phyloP scores from a whole-genome alignment of 148 eudicot genomes.

The Dysphania ambrosioides region DNA sequence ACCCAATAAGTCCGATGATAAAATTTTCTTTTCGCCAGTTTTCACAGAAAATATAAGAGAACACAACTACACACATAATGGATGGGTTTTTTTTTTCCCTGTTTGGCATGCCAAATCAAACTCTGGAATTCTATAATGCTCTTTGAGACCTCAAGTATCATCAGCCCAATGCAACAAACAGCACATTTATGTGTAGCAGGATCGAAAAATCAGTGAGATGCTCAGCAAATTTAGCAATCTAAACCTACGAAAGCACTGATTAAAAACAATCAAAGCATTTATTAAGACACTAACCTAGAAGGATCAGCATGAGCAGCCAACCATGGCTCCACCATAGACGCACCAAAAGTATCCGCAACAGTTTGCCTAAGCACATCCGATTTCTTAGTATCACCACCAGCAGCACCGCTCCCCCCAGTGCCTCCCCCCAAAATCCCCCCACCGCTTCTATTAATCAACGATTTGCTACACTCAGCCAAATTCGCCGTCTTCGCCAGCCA shows the following conservation, averaged over 20 bases:
- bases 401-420: conserved; percentile 29
- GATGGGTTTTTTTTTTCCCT: too few species aligned
- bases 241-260: not conserved
- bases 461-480: conserved; percentile 83
- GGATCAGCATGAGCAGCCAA: conserved; percentile 95
- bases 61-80: too few species aligned
- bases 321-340: conserved; percentile 96
- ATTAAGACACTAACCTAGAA: conserved; percentile 47
- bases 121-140: not conserved
- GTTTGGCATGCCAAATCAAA: not conserved
- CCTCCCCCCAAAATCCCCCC: conserved; percentile 28
- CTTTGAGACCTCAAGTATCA: not conserved
- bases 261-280: conserved; percentile 8
- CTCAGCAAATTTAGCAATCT: not conserved
- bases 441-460: conserved; percentile 36
- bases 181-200: too few species aligned
- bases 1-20: too few species aligned
- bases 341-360: conserved; percentile 78
- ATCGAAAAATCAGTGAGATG: not conserved
- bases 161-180: not conserved
- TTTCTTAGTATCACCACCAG: conserved; percentile 54
- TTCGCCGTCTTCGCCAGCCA: conserved; percentile 91
- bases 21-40: too few species aligned
- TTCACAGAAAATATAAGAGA: too few species aligned
- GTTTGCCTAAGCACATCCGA: conserved; percentile 55